Evolutionary conservation across 2,329 filamentous ascomycete genomes (phyloP), one percentile per base, ranked within the genome.

Genomic region (Pestalotiopsis sp.): DNA sequence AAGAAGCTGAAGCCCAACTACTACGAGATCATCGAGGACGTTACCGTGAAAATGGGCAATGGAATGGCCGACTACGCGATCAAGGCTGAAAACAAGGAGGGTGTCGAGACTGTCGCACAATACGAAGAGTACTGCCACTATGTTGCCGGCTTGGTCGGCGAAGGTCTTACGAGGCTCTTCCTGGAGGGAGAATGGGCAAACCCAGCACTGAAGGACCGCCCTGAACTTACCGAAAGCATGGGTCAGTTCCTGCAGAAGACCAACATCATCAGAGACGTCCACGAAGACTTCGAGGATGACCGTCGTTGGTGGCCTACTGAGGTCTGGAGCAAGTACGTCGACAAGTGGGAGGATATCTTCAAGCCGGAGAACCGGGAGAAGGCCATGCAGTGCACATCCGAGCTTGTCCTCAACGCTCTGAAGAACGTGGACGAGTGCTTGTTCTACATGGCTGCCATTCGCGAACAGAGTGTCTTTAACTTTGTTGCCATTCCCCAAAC

Each of bases 71-170:
- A 99, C 82, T 99, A 97, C 79, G 93, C 89, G 56, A 86, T 92
- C 73, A 96, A 97, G 75, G 91, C 93, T 14, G 93, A 96, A 75
- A 88, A 92, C 81, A 84, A 88, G 72, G 90, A 94, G 69, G 94
- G 94, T 62, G 91, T 98, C 69, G 87, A 94, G 77, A 95, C 93
- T 0, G 83, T 97, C 74, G 87, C 91, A 66, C 95, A 98, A 75
- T 99, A 98, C 80, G 95, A 99, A 83, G 84, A 95, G 67, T 99
- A 99, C 85, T 99, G 96, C 83, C 94, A 97, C 81, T 98, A 98
- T 78, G 96, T 99, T 38, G 96, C 96, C n/a, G 96, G 96, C 38
- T 85, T 99, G n/a, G 96, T 99, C 41, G 96, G 96, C 68, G 95
- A 98, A 80, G 96, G 96, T 58, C 83, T 96, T 70, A 99, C 96